phyloP scores from a whole-genome alignment of 768 basidiomycete genomes.

The Daedalea quercina region DNA sequence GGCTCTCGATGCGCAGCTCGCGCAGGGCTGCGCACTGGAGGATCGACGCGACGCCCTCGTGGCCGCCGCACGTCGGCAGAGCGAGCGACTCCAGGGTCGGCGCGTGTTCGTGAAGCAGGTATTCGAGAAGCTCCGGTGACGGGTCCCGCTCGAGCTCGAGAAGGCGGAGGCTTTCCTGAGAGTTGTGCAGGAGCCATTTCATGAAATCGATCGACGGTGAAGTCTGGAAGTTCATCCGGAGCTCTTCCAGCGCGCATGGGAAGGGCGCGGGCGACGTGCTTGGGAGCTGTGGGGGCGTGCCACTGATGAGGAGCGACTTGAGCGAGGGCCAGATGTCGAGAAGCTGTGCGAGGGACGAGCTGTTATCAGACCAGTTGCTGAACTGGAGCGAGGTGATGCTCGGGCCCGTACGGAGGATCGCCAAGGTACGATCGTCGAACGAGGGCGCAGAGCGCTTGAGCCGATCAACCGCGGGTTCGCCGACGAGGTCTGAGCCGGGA shows the following conservation, averaged over 20 bases:
- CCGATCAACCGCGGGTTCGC: constrained; percentile 19
- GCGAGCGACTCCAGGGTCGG: constrained; percentile 45
- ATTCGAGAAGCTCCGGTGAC: constrained; percentile 44
- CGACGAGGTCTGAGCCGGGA: constrained; percentile 44
- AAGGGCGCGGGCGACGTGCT: constrained; percentile 37
- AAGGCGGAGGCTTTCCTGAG: constrained; percentile 38
- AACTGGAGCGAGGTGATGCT: constrained; percentile 49
- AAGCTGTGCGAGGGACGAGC: constrained; percentile 49
- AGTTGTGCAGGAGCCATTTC: constrained; percentile 63
- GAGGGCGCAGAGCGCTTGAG: constrained; percentile 14
- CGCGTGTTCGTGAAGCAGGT: constrained; percentile 44
- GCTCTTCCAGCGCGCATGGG: constrained; percentile 40
- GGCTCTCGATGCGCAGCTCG: constrained; percentile 51
- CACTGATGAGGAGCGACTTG: constrained; percentile 41
- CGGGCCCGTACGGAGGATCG: constrained; percentile 49
- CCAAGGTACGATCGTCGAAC: constrained; percentile 34
- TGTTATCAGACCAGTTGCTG: constrained; percentile 67
- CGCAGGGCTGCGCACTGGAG: constrained; percentile 43
- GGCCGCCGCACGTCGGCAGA: constrained; percentile 46
- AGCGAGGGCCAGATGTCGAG: constrained; percentile 59
- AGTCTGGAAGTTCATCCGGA: constrained; percentile 63
- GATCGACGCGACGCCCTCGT: constrained; percentile 39
- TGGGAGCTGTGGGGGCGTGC: constrained; percentile 46
- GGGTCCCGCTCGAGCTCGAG: constrained; percentile 61
- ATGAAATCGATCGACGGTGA: constrained; percentile 57